These are phyloP conservation scores for Lagenidium sp. DNA, from an alignment of 352 stramenopile genomes.

Conservation along the genomic window DNA sequence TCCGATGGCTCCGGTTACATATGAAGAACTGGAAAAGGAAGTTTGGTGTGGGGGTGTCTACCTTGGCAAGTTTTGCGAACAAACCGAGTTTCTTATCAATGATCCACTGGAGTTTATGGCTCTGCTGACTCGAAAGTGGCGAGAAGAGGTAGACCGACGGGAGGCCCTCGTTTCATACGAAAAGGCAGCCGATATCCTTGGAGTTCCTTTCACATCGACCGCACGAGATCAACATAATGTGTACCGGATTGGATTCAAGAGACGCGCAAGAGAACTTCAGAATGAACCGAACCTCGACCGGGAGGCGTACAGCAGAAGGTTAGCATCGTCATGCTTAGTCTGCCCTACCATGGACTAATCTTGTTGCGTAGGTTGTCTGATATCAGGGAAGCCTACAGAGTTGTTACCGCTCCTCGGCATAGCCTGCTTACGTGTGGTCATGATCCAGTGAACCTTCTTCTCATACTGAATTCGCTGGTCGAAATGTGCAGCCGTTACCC, in stretches of 20 bases:
- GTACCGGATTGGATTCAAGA: constrained; percentile 51
- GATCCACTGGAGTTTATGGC: constrained; percentile 86
- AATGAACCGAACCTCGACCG: not conserved
- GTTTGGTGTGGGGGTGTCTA: constrained; percentile 94
- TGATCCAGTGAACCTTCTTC: constrained; percentile 60
- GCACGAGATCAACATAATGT: constrained; percentile 10
- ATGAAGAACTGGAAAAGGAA: constrained; percentile 85
- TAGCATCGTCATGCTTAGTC: too few species aligned
- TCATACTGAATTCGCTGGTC: constrained; percentile 54
- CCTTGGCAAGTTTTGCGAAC: constrained; percentile 87
- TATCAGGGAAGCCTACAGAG: constrained; percentile 52
- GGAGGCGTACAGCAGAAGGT: too few species aligned
- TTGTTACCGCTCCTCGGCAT: constrained; percentile 55
- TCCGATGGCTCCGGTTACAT: constrained; percentile 88
- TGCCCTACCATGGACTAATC: too few species aligned
- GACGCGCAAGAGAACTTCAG: constrained; percentile 28
- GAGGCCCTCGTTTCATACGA: constrained; percentile 16
- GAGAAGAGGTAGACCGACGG: constrained; percentile 43
- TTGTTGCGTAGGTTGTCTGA: constrained; percentile 23
- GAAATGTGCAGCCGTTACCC: constrained; percentile 61
- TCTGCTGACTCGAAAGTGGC: constrained; percentile 71
- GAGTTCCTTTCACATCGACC: constrained; percentile 7
- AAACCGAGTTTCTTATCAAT: constrained; percentile 69
- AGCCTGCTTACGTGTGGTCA: constrained; percentile 61
- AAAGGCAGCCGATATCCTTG: constrained; percentile 37